Percentiles rank a stretch among this genome's conserved stretches.
phyloP scores from a whole-genome alignment of 345 rosid genomes.

The Salix arbutifolia region DNA sequence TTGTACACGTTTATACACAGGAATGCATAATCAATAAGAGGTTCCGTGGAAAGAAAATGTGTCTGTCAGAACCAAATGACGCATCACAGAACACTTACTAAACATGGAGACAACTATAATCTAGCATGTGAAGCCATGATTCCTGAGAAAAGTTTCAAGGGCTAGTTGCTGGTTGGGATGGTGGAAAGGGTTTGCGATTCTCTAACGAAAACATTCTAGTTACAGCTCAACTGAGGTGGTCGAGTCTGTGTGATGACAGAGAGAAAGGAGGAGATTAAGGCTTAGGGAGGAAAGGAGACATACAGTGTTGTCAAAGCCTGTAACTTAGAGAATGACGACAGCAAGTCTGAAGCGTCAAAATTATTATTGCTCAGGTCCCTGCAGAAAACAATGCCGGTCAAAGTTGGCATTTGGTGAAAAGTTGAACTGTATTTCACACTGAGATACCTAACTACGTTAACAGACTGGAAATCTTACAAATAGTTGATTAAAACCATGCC shows the following conservation, averaged over 20 bases:
- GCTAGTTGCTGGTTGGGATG: not conserved
- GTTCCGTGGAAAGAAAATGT: not conserved
- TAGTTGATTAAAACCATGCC: conserved; percentile 49
- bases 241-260: not conserved
- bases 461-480: conserved; percentile 45
- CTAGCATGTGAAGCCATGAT: not conserved
- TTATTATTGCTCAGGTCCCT: conserved; percentile 83
- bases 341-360: conserved; percentile 46
- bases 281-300: conserved; percentile 13
- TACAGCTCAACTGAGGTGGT: not conserved
- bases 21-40: not conserved
- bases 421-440: not conserved
- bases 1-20: not conserved
- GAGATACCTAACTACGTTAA: no score
- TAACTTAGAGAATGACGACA: conserved; percentile 50
- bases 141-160: not conserved
- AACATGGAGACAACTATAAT: not conserved
- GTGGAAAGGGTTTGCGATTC: not conserved
- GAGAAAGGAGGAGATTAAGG: no score
- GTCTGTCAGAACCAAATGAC: not conserved
- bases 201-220: not conserved
- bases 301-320: conserved; percentile 66
- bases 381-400: conserved; percentile 15
- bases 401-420: not conserved
- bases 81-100: not conserved